Conservation (phyloP, 176 grass and related monocot genomes). For the Paspalum notatum region DNA sequence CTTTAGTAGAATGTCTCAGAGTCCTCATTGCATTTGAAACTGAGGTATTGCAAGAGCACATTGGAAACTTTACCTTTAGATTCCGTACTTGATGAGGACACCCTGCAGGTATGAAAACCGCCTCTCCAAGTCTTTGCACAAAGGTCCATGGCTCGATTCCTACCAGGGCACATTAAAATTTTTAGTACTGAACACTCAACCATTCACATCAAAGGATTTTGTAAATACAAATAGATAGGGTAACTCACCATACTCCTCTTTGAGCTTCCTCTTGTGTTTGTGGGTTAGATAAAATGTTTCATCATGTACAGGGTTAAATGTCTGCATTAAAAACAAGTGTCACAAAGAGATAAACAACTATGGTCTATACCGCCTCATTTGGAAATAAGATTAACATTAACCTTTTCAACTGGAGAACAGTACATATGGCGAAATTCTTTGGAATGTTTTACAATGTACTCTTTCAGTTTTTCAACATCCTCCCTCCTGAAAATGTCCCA, state of each 20-base stretch:
- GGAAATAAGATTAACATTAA: constrained; percentile 32
- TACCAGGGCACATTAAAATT: constrained; percentile 34
- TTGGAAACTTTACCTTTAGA: constrained; percentile 58
- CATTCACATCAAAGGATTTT: not conserved
- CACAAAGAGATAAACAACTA: constrained; percentile 24
- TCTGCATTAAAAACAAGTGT: constrained; percentile 49
- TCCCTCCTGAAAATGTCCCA: constrained; percentile 90
- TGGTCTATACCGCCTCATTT: not conserved
- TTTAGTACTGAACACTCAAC: constrained; percentile 1
- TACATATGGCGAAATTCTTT: constrained; percentile 72
- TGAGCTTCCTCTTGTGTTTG: constrained; percentile 73
- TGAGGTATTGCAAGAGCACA: constrained; percentile 1
- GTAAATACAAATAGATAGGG: constrained; percentile 24
- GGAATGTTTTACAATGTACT: constrained; percentile 59
- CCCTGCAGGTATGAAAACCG: constrained; percentile 76
- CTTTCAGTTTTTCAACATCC: constrained; percentile 53
- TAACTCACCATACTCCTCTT: constrained; percentile 71
- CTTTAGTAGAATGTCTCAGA: constrained; percentile 4
- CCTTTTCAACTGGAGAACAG: constrained; percentile 68
- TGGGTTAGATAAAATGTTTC: constrained; percentile 68
- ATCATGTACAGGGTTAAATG: constrained; percentile 75
- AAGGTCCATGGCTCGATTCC: constrained; percentile 87
- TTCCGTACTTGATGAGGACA: constrained; percentile 91
- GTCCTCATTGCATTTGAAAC: not conserved
- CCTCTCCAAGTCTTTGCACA: constrained; percentile 79